Percentiles rank a stretch among this genome's conserved stretches.
These are phyloP conservation scores for Neopestalotiopsis clavispora DNA, from an alignment of 2,329 filamentous ascomycete species.

Conservation along the genomic window DNA sequence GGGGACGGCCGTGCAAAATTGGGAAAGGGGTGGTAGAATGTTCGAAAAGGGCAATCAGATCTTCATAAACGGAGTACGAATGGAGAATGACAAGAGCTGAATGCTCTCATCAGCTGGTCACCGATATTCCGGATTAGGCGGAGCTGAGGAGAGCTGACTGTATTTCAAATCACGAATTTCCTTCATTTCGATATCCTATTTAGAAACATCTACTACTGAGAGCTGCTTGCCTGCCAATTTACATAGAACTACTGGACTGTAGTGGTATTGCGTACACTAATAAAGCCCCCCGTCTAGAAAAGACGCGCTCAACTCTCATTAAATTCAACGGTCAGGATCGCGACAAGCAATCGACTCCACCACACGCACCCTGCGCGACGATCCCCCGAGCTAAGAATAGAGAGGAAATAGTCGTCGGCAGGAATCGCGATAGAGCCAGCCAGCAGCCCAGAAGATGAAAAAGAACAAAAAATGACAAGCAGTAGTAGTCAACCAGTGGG, in stretches of 20 bases:
- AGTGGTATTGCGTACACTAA: neutral
- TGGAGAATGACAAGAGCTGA: neutral
- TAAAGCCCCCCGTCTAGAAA: neutral
- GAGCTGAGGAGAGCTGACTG: neutral
- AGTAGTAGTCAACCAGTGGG: too few relatives aligned
- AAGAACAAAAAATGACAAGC: neutral
- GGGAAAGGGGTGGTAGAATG: neutral
- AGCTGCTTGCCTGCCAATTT: neutral
- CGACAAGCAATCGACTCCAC: constrained; percentile 1
- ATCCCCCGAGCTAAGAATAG: neutral
- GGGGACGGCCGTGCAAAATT: neutral
- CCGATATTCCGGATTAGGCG: neutral
- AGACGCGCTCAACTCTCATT: neutral
- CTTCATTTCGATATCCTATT: neutral
- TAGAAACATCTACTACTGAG: neutral
- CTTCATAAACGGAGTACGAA: too few relatives aligned
- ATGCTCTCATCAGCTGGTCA: neutral
- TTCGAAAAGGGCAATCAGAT: too few relatives aligned
- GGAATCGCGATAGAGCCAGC: too few relatives aligned
- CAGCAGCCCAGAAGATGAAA: neutral
- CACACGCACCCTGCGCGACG: neutral
- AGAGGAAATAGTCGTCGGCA: neutral
- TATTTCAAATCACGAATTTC: neutral
- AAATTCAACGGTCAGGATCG: neutral
- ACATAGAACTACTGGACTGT: neutral